phyloP scores from a whole-genome alignment of 345 rosid genomes.

The Fremontodendron californicum region DNA sequence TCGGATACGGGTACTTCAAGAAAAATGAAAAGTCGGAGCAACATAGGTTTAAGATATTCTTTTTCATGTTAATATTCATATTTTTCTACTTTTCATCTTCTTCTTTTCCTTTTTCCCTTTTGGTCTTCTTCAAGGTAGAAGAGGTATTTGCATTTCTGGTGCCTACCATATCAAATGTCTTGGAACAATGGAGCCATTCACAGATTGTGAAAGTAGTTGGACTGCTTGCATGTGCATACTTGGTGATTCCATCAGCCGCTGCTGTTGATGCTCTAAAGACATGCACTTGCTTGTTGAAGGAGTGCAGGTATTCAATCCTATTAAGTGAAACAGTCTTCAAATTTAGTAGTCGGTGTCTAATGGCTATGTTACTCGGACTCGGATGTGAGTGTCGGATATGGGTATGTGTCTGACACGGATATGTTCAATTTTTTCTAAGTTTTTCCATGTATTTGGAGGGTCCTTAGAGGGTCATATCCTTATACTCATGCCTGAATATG shows the following conservation, averaged over 20 bases:
- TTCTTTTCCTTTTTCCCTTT: slow-evolving; percentile 3
- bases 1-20: no score
- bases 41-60: no score
- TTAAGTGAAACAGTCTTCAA: not conserved
- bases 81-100: not conserved
- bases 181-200: slow-evolving; percentile 40
- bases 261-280: slow-evolving; percentile 96
- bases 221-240: slow-evolving; percentile 51
- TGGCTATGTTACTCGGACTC: no score
- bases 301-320: slow-evolving; percentile 65
- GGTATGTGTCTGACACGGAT: no score
- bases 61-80: not conserved
- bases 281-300: slow-evolving; percentile 80
- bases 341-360: not conserved
- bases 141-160: slow-evolving; percentile 32
- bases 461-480: no score
- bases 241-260: slow-evolving; percentile 77
- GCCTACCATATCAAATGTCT: slow-evolving; percentile 27
- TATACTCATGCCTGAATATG: no score
- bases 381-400: no score
- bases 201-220: slow-evolving; percentile 44
- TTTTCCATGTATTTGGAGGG: no score
- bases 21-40: no score
- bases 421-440: no score
- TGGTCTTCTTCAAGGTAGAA: slow-evolving; percentile 26